Conservation (phyloP, 495 filamentous ascomycete species). For the Polyplosphaeria fusca region DNA sequence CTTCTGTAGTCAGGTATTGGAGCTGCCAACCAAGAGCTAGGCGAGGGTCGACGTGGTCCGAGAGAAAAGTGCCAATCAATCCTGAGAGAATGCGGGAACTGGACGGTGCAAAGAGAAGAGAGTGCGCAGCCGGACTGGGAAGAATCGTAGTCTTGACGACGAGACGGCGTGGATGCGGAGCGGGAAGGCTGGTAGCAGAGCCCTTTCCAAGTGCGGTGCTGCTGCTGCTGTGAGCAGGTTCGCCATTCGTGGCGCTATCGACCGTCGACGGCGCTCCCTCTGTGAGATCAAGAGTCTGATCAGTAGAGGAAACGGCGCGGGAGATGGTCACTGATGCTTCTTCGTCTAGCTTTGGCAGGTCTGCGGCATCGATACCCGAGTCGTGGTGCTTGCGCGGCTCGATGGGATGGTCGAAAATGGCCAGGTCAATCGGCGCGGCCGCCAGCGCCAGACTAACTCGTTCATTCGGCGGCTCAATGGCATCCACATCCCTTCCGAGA, state of each 20-base stretch:
- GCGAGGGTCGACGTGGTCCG: conserved; percentile 67
- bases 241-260: conserved; percentile 1
- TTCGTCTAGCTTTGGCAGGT: conserved; percentile 38
- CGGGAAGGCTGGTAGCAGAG: not conserved
- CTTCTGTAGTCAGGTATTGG: conserved; percentile 75
- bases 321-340: conserved; percentile 16
- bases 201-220: not conserved
- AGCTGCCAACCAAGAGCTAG: conserved; percentile 87
- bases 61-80: conserved; percentile 77
- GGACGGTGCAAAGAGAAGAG: conserved; percentile 74
- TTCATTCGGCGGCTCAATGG: conserved; percentile 35
- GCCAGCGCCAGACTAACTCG: conserved; percentile 43
- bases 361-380: conserved; percentile 27
- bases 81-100: conserved; percentile 74
- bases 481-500: conserved; percentile 47
- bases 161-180: conserved; percentile 15
- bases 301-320: not conserved
- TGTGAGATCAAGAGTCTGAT: not conserved
- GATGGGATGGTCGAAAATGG: conserved; percentile 15
- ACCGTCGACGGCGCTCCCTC: conserved; percentile 1
- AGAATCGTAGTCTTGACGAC: conserved; percentile 51
- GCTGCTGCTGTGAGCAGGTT: not conserved
- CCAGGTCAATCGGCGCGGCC: conserved; percentile 45
- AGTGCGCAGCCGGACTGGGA: conserved; percentile 77
- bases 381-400: conserved; percentile 24